These are phyloP conservation scores for Streptanthus diversifolius DNA, from an alignment of 345 rosid genomes.

Conservation along the genomic window DNA sequence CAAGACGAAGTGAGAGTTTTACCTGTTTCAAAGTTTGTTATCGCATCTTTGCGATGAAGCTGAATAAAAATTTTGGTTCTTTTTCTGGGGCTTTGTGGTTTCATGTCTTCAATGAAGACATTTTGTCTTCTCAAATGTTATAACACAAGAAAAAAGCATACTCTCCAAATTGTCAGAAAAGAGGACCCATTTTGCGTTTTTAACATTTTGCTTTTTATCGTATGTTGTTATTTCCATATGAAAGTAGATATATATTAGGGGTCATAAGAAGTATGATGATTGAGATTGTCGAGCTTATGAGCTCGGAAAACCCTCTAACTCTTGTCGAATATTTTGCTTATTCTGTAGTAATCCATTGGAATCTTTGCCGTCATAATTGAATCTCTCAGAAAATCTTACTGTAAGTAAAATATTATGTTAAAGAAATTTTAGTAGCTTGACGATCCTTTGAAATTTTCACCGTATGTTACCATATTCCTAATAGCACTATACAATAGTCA, in stretches of 20 bases:
- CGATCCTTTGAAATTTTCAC: not conserved
- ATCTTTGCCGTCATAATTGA: not conserved
- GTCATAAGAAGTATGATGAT: not conserved
- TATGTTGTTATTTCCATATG: not conserved
- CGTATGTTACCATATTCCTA: too few species aligned
- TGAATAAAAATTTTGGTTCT: slow-evolving; percentile 32
- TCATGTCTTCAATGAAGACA: slow-evolving; percentile 25
- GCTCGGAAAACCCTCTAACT: slow-evolving; percentile 44
- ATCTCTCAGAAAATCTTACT: too few species aligned
- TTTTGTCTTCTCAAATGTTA: slow-evolving; percentile 26
- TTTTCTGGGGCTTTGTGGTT: slow-evolving; percentile 23
- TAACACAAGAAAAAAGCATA: not conserved
- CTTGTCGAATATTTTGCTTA: slow-evolving; percentile 42
- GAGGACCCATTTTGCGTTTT: slow-evolving; percentile 3
- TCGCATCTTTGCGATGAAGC: slow-evolving; percentile 6
- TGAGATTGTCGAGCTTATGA: not conserved
- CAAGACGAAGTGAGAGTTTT: slow-evolving; percentile 13
- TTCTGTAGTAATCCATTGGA: not conserved
- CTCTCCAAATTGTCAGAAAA: slow-evolving; percentile 18
- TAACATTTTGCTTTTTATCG: not conserved
- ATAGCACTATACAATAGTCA: too few species aligned
- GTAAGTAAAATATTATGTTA: not conserved
- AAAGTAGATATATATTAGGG: not conserved
- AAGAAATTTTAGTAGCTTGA: slow-evolving; percentile 45
- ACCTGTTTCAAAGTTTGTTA: slow-evolving; percentile 17